Percentiles rank a stretch among this genome's conserved stretches.
Evolutionary conservation across 352 stramenopile species (phyloP).

Genomic region (Thalassiosira gravida): DNA sequence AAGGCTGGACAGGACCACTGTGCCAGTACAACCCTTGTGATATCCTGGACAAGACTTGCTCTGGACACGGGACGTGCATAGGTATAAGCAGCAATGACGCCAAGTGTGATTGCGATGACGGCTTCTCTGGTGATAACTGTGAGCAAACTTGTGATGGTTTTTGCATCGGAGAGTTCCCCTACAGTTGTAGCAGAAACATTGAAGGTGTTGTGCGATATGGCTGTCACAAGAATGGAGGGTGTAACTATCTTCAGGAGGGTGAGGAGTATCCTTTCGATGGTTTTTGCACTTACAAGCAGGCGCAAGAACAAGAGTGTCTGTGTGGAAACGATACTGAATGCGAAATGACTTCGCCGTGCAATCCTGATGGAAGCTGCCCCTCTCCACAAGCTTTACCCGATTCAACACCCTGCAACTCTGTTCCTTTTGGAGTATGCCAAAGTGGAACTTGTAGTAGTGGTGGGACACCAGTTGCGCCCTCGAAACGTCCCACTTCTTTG

Average conservation of each 20-base stretch:
- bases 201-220: slow-evolving; percentile 38
- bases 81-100: slow-evolving; percentile 39
- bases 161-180: slow-evolving; percentile 36
- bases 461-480: background rate
- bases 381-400: background rate
- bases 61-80: slow-evolving; percentile 39
- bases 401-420: slow-evolving; percentile 1
- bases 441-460: too few species aligned
- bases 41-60: slow-evolving; percentile 23
- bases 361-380: slow-evolving; percentile 39
- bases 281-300: slow-evolving; percentile 61
- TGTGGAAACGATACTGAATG: slow-evolving; percentile 49
- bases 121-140: slow-evolving; percentile 53
- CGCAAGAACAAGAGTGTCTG: slow-evolving; percentile 17
- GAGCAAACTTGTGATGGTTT: slow-evolving; percentile 45
- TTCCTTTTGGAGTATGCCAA: slow-evolving; percentile 11
- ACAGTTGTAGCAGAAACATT: slow-evolving; percentile 31
- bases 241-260: slow-evolving; percentile 47
- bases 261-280: slow-evolving; percentile 38
- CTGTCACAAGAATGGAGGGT: slow-evolving; percentile 41
- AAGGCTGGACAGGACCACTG: slow-evolving; percentile 49
- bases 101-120: slow-evolving; percentile 46
- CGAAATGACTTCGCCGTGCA: slow-evolving; percentile 28
- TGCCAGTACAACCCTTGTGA: slow-evolving; percentile 51
- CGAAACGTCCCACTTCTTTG: slow-evolving; percentile 8